A percentile compares a stretch with the other conserved stretches of the same genome.
These are phyloP conservation scores for Radiomyces spectabilis DNA, from an alignment of 192 early-diverging fungal genomes.

Conservation along the genomic window DNA sequence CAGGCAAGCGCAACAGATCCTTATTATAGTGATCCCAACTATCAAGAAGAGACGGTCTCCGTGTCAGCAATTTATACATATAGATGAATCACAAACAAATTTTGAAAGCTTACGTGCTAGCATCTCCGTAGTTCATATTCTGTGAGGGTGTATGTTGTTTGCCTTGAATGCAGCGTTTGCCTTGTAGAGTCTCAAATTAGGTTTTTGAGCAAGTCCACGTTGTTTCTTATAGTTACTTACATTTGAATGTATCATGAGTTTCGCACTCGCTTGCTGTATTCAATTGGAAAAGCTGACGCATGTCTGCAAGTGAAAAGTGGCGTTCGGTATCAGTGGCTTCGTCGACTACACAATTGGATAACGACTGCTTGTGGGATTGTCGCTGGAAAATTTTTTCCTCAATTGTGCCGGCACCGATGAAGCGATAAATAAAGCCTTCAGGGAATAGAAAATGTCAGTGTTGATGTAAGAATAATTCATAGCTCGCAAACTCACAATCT, in stretches of 20 bases:
- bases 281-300: conserved; percentile 85
- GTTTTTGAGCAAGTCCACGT: neutral
- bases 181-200: too few species aligned
- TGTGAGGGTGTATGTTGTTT: conserved; percentile 62
- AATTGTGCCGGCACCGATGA: conserved; percentile 95
- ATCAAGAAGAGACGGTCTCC: conserved; percentile 1
- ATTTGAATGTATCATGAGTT: conserved; percentile 97
- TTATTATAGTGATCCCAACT: conserved; percentile 72
- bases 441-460: neutral
- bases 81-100: neutral
- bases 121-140: conserved; percentile 69
- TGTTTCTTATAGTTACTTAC: conserved; percentile 31
- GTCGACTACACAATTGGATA: conserved; percentile 92
- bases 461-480: neutral
- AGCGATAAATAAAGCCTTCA: conserved; percentile 94
- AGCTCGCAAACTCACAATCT: conserved; percentile 34
- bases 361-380: conserved; percentile 75
- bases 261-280: conserved; percentile 68
- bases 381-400: conserved; percentile 99
- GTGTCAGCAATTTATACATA: neutral
- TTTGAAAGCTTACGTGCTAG: conserved; percentile 51
- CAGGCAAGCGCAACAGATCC: conserved; percentile 50
- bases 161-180: conserved; percentile 73
- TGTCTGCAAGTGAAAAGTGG: conserved; percentile 86
- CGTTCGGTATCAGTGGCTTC: conserved; percentile 88